These are phyloP conservation scores for Amanita brunnescens DNA, from an alignment of 768 basidiomycete species.

Conservation along the genomic window DNA sequence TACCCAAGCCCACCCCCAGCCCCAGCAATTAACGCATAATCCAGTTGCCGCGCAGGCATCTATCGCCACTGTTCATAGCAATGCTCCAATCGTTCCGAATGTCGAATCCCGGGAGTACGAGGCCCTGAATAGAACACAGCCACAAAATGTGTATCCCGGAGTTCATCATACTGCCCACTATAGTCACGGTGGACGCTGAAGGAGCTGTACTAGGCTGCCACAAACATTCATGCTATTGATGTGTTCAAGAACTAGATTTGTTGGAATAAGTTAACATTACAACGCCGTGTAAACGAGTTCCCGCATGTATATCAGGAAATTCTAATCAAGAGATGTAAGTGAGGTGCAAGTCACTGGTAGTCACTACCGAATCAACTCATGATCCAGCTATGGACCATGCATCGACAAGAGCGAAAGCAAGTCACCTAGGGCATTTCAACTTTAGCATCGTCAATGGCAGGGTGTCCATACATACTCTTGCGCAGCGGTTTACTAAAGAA, in stretches of 20 bases:
- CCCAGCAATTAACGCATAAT: slow-evolving; percentile 6
- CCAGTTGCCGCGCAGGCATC: background rate
- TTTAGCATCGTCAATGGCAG: background rate
- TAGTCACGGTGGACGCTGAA: slow-evolving; percentile 17
- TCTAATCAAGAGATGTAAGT: too few species aligned
- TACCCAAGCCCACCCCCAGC: slow-evolving; percentile 11
- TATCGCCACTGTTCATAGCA: slow-evolving; percentile 3
- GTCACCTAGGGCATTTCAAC: slow-evolving; percentile 31
- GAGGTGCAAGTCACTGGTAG: too few species aligned
- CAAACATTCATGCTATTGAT: too few species aligned
- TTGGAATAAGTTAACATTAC: background rate
- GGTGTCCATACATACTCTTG: slow-evolving; percentile 33
- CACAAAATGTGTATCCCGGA: slow-evolving; percentile 14
- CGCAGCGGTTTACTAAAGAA: slow-evolving; percentile 70
- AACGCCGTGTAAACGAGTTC: background rate
- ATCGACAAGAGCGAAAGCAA: slow-evolving; percentile 43
- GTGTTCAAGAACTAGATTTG: background rate
- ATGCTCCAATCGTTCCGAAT: slow-evolving; percentile 4
- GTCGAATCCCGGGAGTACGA: slow-evolving; percentile 5
- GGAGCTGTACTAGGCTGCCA: background rate
- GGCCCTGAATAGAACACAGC: background rate
- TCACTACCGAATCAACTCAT: too few species aligned
- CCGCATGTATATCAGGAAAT: background rate
- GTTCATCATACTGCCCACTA: slow-evolving; percentile 19
- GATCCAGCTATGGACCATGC: slow-evolving; percentile 28